These are phyloP conservation scores for Leccinum insolens DNA, from an alignment of 1,284 basidiomycete genomes.

Conservation along the genomic window DNA sequence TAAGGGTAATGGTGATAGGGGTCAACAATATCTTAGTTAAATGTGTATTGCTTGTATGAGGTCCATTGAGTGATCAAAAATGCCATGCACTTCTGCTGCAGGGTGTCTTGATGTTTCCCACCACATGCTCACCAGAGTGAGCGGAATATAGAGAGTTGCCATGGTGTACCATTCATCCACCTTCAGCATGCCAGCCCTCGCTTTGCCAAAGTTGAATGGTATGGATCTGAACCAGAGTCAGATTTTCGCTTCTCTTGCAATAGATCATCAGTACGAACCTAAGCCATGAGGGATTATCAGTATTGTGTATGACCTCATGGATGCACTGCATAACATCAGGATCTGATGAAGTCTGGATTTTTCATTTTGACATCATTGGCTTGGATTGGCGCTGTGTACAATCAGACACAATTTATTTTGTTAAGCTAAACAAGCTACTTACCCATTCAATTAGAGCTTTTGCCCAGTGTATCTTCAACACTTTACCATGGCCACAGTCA, in stretches of 20 bases:
- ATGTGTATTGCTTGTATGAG: neutral
- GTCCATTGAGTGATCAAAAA: neutral
- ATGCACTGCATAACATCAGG: neutral
- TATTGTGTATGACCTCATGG: neutral
- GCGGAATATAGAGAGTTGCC: too few species aligned
- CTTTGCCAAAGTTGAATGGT: too few species aligned
- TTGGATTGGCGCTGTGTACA: neutral
- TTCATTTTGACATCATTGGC: neutral
- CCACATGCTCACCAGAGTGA: neutral
- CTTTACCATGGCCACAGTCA: too few species aligned
- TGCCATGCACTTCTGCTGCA: neutral
- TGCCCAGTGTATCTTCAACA: neutral
- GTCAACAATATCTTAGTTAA: too few species aligned
- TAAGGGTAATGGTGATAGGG: too few species aligned
- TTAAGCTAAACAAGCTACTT: too few species aligned
- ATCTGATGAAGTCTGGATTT: neutral
- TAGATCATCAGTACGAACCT: neutral
- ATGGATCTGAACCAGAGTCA: neutral
- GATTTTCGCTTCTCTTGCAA: neutral
- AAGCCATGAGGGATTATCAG: slow-evolving; percentile 1
- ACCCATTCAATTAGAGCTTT: neutral
- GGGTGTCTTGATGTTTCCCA: neutral
- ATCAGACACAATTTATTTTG: neutral
- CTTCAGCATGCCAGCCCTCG: too few species aligned
- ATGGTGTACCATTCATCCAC: too few species aligned